phyloP scores from a whole-genome alignment of 495 filamentous ascomycete species.

The Penicillium goetzii region DNA sequence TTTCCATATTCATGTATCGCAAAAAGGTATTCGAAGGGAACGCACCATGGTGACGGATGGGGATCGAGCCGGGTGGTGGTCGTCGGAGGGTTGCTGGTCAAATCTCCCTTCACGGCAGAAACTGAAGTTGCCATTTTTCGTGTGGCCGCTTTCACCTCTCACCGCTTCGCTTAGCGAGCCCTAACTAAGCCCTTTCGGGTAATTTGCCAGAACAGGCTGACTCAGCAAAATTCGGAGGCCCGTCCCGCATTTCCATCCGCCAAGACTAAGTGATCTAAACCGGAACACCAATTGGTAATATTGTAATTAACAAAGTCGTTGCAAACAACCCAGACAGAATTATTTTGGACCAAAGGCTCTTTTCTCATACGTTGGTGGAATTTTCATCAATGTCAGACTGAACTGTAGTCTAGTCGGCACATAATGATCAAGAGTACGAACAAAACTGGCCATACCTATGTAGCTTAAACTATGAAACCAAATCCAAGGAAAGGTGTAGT shows the following conservation, averaged over 20 bases:
- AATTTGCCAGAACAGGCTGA: constrained; percentile 27
- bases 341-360: background rate
- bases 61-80: constrained; percentile 60
- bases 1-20: constrained; percentile 19
- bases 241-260: background rate
- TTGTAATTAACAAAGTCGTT: no score
- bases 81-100: constrained; percentile 58
- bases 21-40: constrained; percentile 29
- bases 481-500: no score
- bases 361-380: background rate
- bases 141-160: constrained; percentile 48
- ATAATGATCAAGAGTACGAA: no score
- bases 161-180: constrained; percentile 57
- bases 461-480: no score
- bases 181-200: constrained; percentile 40
- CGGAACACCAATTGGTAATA: no score
- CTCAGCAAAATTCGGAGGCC: constrained; percentile 4
- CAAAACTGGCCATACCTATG: no score
- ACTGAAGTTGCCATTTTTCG: constrained; percentile 47
- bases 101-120: constrained; percentile 48
- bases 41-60: constrained; percentile 69
- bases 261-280: no score
- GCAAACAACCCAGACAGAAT: background rate
- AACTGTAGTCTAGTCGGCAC: no score
- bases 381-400: no score